Evolutionary conservation across 768 basidiomycete genomes (phyloP).

Genomic region (Hypholoma sublateritium): DNA sequence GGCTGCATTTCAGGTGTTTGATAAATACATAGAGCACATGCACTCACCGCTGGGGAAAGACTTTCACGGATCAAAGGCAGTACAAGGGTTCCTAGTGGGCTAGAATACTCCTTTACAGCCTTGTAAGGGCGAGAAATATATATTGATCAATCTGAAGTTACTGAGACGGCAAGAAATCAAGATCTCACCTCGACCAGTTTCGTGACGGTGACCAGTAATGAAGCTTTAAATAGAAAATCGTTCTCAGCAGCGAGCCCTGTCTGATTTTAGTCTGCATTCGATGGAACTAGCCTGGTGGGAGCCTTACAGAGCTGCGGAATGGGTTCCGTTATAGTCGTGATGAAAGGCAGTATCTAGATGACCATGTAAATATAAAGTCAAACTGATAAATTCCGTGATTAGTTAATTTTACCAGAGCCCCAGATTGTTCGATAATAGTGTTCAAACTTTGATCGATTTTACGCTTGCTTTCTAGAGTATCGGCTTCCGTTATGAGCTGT

Average conservation of each 20-base stretch:
- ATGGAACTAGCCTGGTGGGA: not conserved
- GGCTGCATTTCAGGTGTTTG: conserved; percentile 3
- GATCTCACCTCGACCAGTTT: conserved; percentile 63
- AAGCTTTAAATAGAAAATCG: conserved; percentile 71
- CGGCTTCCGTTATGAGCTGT: conserved; percentile 68
- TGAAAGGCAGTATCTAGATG: conserved; percentile 65
- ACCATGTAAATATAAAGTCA: not conserved
- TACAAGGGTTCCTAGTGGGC: conserved; percentile 51
- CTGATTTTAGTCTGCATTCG: not conserved
- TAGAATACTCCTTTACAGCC: conserved; percentile 68
- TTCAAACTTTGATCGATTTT: conserved; percentile 71
- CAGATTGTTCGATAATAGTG: conserved; percentile 61
- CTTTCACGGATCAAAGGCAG: conserved; percentile 67
- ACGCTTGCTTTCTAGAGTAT: conserved; percentile 75
- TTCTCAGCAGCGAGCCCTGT: conserved; percentile 69
- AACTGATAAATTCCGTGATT: not conserved
- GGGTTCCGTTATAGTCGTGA: conserved; percentile 57
- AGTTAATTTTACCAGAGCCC: conserved; percentile 31
- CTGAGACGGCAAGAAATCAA: not conserved
- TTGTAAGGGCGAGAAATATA: conserved; percentile 24
- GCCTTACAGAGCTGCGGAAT: conserved; percentile 72
- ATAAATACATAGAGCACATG: not conserved
- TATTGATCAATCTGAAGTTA: too few relatives aligned
- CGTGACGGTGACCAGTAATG: conserved; percentile 67
- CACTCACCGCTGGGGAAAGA: conserved; percentile 52